Evolutionary conservation across 1,139 yeast genomes (phyloP).

Genomic region (Saccharomyces hybrid): DNA sequence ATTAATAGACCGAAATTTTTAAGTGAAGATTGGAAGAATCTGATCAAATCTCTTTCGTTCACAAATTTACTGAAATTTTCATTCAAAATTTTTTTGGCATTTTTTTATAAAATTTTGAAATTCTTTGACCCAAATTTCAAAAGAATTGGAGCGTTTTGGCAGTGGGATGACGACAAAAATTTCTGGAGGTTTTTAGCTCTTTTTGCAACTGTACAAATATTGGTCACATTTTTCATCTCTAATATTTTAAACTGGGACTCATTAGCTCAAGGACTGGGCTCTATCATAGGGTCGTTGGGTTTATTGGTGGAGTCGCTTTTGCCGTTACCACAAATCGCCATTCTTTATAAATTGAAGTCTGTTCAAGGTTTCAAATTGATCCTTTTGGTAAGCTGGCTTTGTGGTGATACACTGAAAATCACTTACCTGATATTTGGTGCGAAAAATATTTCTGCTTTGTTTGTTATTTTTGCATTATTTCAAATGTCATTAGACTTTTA

Average conservation of each 20-base stretch:
- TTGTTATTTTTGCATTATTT: conserved; percentile 65
- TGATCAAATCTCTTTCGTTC: conserved; percentile 14
- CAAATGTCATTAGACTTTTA: conserved; percentile 73
- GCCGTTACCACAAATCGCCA: conserved; percentile 80
- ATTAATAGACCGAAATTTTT: conserved; percentile 12
- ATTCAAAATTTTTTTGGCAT: conserved; percentile 24
- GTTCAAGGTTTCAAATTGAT: conserved; percentile 75
- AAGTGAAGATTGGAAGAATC: conserved; percentile 23
- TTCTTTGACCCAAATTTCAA: conserved; percentile 63
- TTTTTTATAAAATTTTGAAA: conserved; percentile 37
- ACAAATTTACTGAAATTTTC: conserved; percentile 18
- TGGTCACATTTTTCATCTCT: conserved; percentile 27
- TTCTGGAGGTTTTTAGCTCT: conserved; percentile 61
- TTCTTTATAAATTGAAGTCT: conserved; percentile 59
- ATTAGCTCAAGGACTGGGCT: conserved; percentile 29
- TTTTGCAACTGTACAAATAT: conserved; percentile 36
- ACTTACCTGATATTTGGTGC: conserved; percentile 72
- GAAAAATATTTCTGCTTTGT: conserved; percentile 62
- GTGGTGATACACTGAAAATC: conserved; percentile 78
- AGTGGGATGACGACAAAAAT: conserved; percentile 56
- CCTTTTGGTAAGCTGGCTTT: conserved; percentile 73
- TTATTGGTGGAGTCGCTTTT: conserved; percentile 69
- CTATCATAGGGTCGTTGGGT: conserved; percentile 60
- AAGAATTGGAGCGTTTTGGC: conserved; percentile 73
- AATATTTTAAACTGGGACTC: conserved; percentile 31